phyloP scores from a whole-genome alignment of 2,329 filamentous ascomycete genomes.

The Xylaria sp. region DNA sequence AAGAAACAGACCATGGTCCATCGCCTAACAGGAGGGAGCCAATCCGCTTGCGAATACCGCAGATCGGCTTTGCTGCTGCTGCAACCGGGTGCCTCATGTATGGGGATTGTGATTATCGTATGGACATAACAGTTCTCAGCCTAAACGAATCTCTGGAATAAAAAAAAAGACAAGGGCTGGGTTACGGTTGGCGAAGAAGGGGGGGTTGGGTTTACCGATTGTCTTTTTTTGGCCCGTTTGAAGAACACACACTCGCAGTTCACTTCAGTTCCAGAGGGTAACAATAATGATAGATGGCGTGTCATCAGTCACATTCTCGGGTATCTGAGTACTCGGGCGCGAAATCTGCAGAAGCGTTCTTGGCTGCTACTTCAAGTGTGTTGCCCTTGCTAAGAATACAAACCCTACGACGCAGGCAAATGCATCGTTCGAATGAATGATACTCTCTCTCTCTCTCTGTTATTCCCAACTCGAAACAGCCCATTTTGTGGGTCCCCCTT shows the following conservation, averaged over 20 bases:
- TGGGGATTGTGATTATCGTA: constrained; percentile 17
- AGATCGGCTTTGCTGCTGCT: constrained; percentile 11
- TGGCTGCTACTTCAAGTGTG: constrained; percentile 34
- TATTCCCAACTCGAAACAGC: constrained; percentile 22
- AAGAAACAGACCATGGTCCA: no score
- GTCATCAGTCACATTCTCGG: constrained; percentile 25
- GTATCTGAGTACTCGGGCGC: constrained; percentile 26
- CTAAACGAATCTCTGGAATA: constrained; percentile 8
- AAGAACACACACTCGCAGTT: no score
- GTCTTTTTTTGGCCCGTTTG: background rate
- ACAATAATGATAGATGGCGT: constrained; percentile 30
- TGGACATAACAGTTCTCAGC: constrained; percentile 29
- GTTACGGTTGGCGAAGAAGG: constrained; percentile 12
- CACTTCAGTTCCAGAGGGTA: no score
- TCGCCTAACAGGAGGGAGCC: no score
- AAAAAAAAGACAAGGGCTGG: constrained; percentile 21
- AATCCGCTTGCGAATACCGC: constrained; percentile 16
- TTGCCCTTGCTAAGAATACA: constrained; percentile 24
- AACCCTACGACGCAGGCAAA: no score
- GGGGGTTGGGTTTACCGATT: constrained; percentile 22
- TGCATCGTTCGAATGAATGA: background rate
- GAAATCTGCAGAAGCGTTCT: constrained; percentile 26
- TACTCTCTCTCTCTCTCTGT: constrained; percentile 23
- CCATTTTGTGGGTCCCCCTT: constrained; percentile 20
- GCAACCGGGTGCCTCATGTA: background rate